Base-by-base conservation (phyloP, 2,329 filamentous ascomycete species). In the Hymenoscyphus scutula region DNA sequence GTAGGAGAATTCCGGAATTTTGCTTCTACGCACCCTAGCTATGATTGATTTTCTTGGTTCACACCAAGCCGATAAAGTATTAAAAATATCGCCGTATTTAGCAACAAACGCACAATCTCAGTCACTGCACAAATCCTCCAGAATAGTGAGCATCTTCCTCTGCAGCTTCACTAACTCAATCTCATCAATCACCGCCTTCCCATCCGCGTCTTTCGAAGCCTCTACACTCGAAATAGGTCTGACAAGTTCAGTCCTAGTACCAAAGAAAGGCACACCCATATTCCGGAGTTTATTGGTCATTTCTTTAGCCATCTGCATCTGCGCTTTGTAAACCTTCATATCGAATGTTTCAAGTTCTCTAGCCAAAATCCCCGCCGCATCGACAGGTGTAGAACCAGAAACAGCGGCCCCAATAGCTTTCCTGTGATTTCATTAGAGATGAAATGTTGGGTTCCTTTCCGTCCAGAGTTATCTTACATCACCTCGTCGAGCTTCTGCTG, bases 191-290 rank as follows among this genome's bases (percentile, higher is more conserved):
- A 69, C 70, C 1, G 53, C 68, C 51, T 69, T 73, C 53, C 61
- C 65, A 41, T 69, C 64, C 66, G 67, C 51, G 7, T 30, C 34
- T 38, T 53, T 61, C 8, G 59, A 56, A 59, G 65, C 56, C 37
- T 58, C 60, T 62, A 56, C 64, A 6, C 55, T 51, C 53, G 45
- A 51, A 23, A 51, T 25, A 25, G 80, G 64, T 17, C 64, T 72
- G 27, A 84, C 74, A 37, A 82, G 68, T 11, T 78, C 75, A 48
- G 74, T 68, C 61, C 76, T 77, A 30, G 82, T 81, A 5, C 80
- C 81, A 69, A 87, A 88, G 71, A 88, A 88, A 0, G 85, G 85
- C 38, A 88, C 80, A 8, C 82, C 84, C 34, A 89, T 72, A 7
- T 74, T 76, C 62, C 83, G 82, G 55, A 90, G 73, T 66, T 85